Evolutionary conservation across 768 basidiomycete species (phyloP).

Genomic region (Cystofilobasidium ferigula): DNA sequence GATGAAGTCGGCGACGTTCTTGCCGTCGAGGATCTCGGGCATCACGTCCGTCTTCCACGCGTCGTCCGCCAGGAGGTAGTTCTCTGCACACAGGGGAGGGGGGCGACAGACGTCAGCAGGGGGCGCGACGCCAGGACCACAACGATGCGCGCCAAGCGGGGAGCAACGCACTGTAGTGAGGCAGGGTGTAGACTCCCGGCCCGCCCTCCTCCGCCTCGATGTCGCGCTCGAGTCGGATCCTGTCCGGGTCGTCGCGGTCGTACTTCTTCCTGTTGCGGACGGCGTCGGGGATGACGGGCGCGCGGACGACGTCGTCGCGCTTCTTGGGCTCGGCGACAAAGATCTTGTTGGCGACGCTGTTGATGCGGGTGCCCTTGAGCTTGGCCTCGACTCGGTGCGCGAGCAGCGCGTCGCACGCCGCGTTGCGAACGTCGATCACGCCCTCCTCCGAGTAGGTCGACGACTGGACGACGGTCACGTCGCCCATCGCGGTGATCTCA

Average conservation of each 20-base stretch:
- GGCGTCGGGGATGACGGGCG: slow-evolving; percentile 77
- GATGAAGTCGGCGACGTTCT: slow-evolving; percentile 97
- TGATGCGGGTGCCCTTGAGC: slow-evolving; percentile 85
- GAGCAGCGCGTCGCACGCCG: slow-evolving; percentile 86
- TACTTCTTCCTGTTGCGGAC: slow-evolving; percentile 68
- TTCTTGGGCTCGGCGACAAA: slow-evolving; percentile 87
- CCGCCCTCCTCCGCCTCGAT: slow-evolving; percentile 76
- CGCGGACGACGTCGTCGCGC: slow-evolving; percentile 76
- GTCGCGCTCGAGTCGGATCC: slow-evolving; percentile 62
- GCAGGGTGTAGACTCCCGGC: slow-evolving; percentile 70
- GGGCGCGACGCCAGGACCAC: too few species aligned
- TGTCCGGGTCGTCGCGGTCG: slow-evolving; percentile 75
- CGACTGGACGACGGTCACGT: slow-evolving; percentile 63
- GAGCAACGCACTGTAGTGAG: slow-evolving; percentile 46
- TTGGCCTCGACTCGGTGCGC: slow-evolving; percentile 93
- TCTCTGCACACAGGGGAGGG: slow-evolving; percentile 48
- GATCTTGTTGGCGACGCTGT: slow-evolving; percentile 84
- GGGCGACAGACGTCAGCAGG: not conserved
- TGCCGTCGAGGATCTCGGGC: slow-evolving; percentile 99
- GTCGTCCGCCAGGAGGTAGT: slow-evolving; percentile 75
- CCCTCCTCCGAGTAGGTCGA: slow-evolving; percentile 96
- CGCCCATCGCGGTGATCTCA: slow-evolving; percentile 65
- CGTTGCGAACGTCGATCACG: slow-evolving; percentile 91
- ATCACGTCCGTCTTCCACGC: slow-evolving; percentile 93
- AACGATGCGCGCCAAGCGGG: not conserved